These are phyloP conservation scores for Collybia sordida DNA, from an alignment of 768 basidiomycete genomes.

Conservation along the genomic window DNA sequence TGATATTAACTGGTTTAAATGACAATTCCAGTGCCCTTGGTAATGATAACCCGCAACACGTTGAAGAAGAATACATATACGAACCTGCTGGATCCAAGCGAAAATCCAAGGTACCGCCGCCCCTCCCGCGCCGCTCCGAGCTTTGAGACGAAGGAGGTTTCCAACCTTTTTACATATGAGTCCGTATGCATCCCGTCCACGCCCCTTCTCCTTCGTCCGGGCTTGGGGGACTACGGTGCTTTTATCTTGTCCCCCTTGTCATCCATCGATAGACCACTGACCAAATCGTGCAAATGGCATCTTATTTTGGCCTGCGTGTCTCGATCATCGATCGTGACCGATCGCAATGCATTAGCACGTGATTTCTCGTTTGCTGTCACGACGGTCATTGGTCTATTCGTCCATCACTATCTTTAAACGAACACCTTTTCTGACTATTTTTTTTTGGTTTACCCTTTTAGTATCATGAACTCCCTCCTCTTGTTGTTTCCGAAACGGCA, in stretches of 20 bases:
- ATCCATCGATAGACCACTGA: conserved; percentile 33
- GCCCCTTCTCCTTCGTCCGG: conserved; percentile 78
- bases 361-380: conserved; percentile 30
- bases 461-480: conserved; percentile 47
- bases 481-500: conserved; percentile 43
- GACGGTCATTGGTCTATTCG: conserved; percentile 36
- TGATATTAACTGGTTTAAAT: conserved; percentile 1
- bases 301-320: conserved; percentile 23
- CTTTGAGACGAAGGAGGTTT: conserved; percentile 92
- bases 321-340: conserved; percentile 28
- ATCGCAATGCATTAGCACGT: conserved; percentile 39
- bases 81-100: conserved; percentile 67
- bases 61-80: conserved; percentile 83
- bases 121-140: conserved; percentile 84
- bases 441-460: conserved; percentile 23
- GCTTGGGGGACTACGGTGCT: conserved; percentile 85
- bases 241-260: conserved; percentile 78
- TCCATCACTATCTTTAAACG: conserved; percentile 14
- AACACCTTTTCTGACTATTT: conserved; percentile 30
- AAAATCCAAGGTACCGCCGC: conserved; percentile 90
- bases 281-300: conserved; percentile 37
- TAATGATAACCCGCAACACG: conserved; percentile 59
- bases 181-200: conserved; percentile 65
- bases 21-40: conserved; percentile 56
- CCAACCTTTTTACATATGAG: conserved; percentile 57